phyloP scores from a whole-genome alignment of 2,329 filamentous ascomycete species.

The Bisporella sp. region DNA sequence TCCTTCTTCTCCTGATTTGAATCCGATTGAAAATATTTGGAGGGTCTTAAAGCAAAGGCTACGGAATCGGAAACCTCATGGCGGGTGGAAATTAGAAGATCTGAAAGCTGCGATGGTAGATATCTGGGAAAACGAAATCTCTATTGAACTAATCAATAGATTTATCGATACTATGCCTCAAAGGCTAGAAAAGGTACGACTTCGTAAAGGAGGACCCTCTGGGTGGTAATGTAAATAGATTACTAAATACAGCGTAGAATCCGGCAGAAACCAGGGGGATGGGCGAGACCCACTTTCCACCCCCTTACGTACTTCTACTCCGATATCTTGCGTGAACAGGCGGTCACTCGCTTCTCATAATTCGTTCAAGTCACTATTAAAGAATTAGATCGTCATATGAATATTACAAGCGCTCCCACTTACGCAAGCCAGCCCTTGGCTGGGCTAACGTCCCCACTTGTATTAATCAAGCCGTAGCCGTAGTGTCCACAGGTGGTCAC shows the following conservation, averaged over 20 bases:
- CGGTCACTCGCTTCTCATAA: too few relatives aligned
- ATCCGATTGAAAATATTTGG: slow-evolving; percentile 11
- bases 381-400: too few relatives aligned
- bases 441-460: not conserved
- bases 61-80: slow-evolving; percentile 7
- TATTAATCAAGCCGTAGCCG: not conserved
- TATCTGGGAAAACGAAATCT: slow-evolving; percentile 13
- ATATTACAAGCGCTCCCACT: too few relatives aligned
- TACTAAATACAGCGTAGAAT: too few relatives aligned
- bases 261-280: too few relatives aligned
- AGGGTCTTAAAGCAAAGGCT: slow-evolving; percentile 9
- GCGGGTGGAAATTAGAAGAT: slow-evolving; percentile 5
- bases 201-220: not conserved
- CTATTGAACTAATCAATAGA: slow-evolving; percentile 9
- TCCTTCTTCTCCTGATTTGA: slow-evolving; percentile 7
- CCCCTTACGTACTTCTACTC: not conserved
- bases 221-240: too few relatives aligned
- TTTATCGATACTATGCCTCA: slow-evolving; percentile 8
- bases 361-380: too few relatives aligned
- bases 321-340: not conserved
- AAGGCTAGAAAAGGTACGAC: slow-evolving; percentile 7
- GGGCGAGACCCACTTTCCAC: too few relatives aligned
- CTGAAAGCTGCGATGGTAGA: slow-evolving; percentile 7
- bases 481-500: not conserved
- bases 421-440: not conserved